Percentiles rank a stretch among this genome's conserved stretches.
Evolutionary conservation across 2,329 filamentous ascomycete species (phyloP).

Genomic region (Talaromyces pinophilus): DNA sequence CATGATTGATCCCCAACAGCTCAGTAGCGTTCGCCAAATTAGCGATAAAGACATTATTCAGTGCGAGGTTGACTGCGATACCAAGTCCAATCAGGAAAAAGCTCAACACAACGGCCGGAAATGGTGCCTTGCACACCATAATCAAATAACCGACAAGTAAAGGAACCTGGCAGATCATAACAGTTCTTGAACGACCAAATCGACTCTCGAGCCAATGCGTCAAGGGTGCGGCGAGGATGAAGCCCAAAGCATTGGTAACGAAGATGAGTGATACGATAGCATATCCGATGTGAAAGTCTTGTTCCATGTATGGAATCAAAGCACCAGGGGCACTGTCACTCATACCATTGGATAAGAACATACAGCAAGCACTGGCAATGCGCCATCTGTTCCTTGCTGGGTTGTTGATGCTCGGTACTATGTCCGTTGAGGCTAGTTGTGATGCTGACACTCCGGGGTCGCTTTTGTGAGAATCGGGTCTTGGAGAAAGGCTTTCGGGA

Average conservation of each 20-base stretch:
- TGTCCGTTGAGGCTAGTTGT: slow-evolving; percentile 24
- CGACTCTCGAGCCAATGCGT: slow-evolving; percentile 64
- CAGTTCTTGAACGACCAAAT: slow-evolving; percentile 65
- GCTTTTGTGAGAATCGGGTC: slow-evolving; percentile 25
- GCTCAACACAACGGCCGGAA: slow-evolving; percentile 64
- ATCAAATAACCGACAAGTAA: slow-evolving; percentile 65
- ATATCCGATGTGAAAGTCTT: slow-evolving; percentile 73
- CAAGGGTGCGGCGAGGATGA: slow-evolving; percentile 70
- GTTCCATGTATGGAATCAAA: slow-evolving; percentile 77
- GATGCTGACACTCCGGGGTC: background rate
- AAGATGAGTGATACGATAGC: slow-evolving; percentile 80
- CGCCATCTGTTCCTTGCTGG: slow-evolving; percentile 68
- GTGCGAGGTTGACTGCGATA: slow-evolving; percentile 53
- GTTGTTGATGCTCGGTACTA: slow-evolving; percentile 30
- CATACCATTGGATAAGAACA: slow-evolving; percentile 69
- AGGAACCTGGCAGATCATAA: slow-evolving; percentile 60
- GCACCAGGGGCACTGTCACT: slow-evolving; percentile 76
- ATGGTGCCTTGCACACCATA: slow-evolving; percentile 69
- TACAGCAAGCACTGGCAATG: slow-evolving; percentile 63
- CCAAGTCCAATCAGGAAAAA: slow-evolving; percentile 67
- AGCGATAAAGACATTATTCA: slow-evolving; percentile 60
- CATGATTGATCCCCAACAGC: slow-evolving; percentile 45
- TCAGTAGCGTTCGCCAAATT: slow-evolving; percentile 56
- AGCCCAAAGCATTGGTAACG: slow-evolving; percentile 74
- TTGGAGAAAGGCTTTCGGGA: slow-evolving; percentile 25